Percentiles rank a stretch among this genome's conserved stretches.
phyloP scores from a whole-genome alignment of 148 eudicot species.

The Tetragonia tetragonoides region DNA sequence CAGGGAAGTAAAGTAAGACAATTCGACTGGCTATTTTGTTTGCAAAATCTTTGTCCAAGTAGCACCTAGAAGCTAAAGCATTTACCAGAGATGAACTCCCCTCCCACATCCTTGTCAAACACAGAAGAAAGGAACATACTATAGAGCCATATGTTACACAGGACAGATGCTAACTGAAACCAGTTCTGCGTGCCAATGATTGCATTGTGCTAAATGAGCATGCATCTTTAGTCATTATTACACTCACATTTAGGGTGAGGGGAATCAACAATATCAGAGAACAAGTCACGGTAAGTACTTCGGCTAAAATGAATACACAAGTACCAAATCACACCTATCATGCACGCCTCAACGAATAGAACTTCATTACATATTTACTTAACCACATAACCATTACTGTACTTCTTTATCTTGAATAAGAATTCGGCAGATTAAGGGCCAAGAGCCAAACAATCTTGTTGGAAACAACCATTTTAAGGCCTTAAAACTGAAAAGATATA shows the following conservation, averaged over 20 bases:
- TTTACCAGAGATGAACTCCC: not conserved
- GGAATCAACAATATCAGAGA: not conserved
- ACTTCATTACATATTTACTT: not conserved
- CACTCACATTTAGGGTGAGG: not conserved
- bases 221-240: not conserved
- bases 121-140: not conserved
- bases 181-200: not conserved
- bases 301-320: not conserved
- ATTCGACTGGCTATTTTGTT: not conserved
- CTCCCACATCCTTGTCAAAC: not conserved
- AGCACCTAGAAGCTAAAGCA: not conserved
- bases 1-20: not conserved
- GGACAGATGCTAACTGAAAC: not conserved
- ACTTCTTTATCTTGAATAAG: not conserved
- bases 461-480: not conserved
- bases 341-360: not conserved
- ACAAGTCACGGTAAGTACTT: not conserved
- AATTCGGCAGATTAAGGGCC: not conserved
- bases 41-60: not conserved
- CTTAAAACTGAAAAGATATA: not conserved
- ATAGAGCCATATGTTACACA: not conserved
- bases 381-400: not conserved
- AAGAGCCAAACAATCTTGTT: not conserved
- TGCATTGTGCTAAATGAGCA: not conserved
- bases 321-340: not conserved